Percentiles rank a stretch among this genome's conserved stretches.
phyloP scores from a whole-genome alignment of 2,329 filamentous ascomycete species.

The Colletotrichum navitas region DNA sequence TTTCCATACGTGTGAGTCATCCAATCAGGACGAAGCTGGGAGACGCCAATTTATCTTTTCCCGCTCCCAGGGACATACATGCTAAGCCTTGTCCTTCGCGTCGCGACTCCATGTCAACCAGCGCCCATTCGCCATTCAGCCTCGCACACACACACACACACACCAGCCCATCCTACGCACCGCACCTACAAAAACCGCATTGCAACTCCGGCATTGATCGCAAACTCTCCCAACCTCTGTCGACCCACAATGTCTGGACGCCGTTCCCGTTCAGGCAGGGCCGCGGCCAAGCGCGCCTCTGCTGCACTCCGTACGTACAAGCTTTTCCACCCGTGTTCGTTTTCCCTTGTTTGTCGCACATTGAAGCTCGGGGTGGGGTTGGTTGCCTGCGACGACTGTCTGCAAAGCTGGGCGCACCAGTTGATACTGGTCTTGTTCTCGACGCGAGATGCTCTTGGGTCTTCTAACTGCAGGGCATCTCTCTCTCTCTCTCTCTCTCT shows the following conservation, averaged over 20 bases:
- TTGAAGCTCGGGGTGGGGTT: neutral
- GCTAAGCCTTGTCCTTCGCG: conserved; percentile 32
- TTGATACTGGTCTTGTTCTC: conserved; percentile 20
- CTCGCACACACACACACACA: conserved; percentile 8
- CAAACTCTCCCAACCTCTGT: neutral
- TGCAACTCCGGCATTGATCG: conserved; percentile 4
- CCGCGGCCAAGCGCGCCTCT: conserved; percentile 66
- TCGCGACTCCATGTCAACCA: conserved; percentile 40
- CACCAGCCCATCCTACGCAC: neutral
- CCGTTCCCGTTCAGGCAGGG: conserved; percentile 61
- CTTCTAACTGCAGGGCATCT: neutral
- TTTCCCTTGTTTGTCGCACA: conserved; percentile 10
- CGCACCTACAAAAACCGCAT: conserved; percentile 13
- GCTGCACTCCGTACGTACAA: conserved; percentile 63
- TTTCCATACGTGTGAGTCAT: rapidly evolving
- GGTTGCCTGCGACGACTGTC: neutral
- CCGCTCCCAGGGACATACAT: neutral
- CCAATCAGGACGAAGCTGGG: conserved; percentile 13
- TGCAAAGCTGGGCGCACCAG: conserved; percentile 45
- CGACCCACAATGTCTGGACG: conserved; percentile 34
- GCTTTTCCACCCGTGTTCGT: conserved; percentile 1
- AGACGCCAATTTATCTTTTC: conserved; percentile 33
- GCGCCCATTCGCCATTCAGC: conserved; percentile 29
- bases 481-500: too few species aligned
- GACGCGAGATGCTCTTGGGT: neutral